These are phyloP conservation scores for Podospora tetraspora DNA, from an alignment of 495 filamentous ascomycete genomes.

Conservation along the genomic window DNA sequence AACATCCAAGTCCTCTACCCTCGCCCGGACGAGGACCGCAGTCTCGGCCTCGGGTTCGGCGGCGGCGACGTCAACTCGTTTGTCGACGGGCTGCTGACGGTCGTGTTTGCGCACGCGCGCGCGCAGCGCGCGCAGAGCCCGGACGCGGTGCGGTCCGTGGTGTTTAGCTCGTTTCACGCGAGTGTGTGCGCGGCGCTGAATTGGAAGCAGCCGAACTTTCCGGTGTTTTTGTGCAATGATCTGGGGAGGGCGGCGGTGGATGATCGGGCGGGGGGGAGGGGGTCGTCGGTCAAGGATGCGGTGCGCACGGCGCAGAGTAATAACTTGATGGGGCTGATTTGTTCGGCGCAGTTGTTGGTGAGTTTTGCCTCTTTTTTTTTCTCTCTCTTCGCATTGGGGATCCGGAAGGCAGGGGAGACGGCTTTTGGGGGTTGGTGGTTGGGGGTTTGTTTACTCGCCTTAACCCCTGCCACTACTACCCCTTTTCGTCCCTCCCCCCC, in stretches of 20 bases:
- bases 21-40: conserved; percentile 61
- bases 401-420: neutral
- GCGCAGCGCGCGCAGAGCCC: conserved; percentile 60
- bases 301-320: conserved; percentile 90
- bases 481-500: neutral
- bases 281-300: conserved; percentile 85
- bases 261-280: conserved; percentile 38
- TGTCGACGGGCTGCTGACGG: conserved; percentile 73
- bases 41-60: conserved; percentile 60
- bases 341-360: conserved; percentile 78
- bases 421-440: conserved; percentile 15
- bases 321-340: conserved; percentile 97
- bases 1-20: conserved; percentile 87
- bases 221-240: conserved; percentile 91
- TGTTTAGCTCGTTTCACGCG: conserved; percentile 87
- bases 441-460: conserved; percentile 22
- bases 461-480: neutral
- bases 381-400: neutral
- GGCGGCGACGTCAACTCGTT: conserved; percentile 79
- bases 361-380: conserved; percentile 26
- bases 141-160: conserved; percentile 71
- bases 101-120: conserved; percentile 89
- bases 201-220: conserved; percentile 99
- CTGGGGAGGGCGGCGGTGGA: conserved; percentile 52
- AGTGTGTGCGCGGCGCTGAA: conserved; percentile 89